Percentiles rank a stretch among this genome's conserved stretches.
phyloP scores from a whole-genome alignment of 1,284 basidiomycete species.

The Cutaneotrichosporon mucoides region DNA sequence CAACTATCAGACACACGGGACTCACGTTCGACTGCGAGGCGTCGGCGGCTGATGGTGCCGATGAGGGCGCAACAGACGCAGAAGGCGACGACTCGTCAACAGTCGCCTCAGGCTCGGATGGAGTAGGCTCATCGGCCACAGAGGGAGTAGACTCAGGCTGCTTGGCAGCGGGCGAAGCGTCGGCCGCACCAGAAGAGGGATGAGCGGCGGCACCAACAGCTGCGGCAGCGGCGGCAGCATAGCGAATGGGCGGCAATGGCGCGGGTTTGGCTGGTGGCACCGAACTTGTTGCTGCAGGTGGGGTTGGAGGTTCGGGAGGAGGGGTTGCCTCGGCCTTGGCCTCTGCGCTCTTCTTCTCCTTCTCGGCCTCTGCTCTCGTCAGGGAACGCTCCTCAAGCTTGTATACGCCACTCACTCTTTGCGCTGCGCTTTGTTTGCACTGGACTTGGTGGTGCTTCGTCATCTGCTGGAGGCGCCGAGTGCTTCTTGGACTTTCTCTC shows the following conservation, averaged over 20 bases:
- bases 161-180: constrained; percentile 54
- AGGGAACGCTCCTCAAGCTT: not conserved
- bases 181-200: constrained; percentile 5
- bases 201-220: constrained; percentile 54
- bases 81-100: not conserved
- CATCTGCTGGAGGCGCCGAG: constrained; percentile 3
- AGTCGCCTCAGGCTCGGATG: constrained; percentile 4
- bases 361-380: constrained; percentile 15
- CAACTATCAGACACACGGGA: not conserved
- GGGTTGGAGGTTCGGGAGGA: constrained; percentile 21
- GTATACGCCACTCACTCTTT: constrained; percentile 15
- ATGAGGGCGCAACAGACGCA: not conserved
- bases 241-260: constrained; percentile 72
- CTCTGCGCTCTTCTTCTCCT: constrained; percentile 17
- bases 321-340: constrained; percentile 22
- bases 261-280: constrained; percentile 46
- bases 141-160: constrained; percentile 1
- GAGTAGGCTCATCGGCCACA: constrained; percentile 17
- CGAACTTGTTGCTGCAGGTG: constrained; percentile 48
- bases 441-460: constrained; percentile 33
- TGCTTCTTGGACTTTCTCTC: constrained; percentile 26
- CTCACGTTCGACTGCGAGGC: constrained; percentile 16
- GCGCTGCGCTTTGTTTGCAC: constrained; percentile 28
- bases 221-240: constrained; percentile 86
- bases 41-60: constrained; percentile 1